Evolutionary conservation across 805 yeast genomes (phyloP), one percentile per base, ranked within the genome.

Genomic region (Candida glaebosa): DNA sequence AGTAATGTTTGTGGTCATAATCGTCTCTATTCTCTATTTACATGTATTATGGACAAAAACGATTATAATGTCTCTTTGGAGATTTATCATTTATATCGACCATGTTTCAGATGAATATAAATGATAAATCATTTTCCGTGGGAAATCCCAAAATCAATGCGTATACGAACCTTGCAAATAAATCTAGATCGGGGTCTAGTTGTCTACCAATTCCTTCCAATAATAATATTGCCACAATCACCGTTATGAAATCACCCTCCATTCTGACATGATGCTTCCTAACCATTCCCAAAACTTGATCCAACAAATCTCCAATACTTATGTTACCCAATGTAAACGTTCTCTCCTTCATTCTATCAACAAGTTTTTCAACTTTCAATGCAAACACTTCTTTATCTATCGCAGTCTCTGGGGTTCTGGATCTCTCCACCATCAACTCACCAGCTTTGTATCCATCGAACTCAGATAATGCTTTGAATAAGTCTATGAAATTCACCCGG

Each of bases 171-270:
- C 95, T 86, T 76, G 95, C 95, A 75, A 93, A 91, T 38, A 93
- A 75, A 65, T 93, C 99, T 54, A 93, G 71, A 33, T 88, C 81
- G 2, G 98, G 97, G 61, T 93, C 96, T 41, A 93, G 71, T 61
- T 85, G 96, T 57, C 98, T 75, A 16, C 99, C 98, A 40, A 93
- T 85, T 8, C 99, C 99, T 62, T 93, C 99, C 43, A 93, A 67
- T 41, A 93, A 69, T 41, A 93, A 65, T 18, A 93, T 89, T 1
- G 98, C 96, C 24, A 93, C 88, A n/a, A 93, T 84, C 18, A 93
- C 96, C 22, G 96, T 88, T 33, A 93, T 82, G 57, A 93, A 93
- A 61, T 93, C 99, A 5, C 96, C 95, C 57, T 93, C 99, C 96
- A 93, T 86, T 56, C 96, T 75, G 17, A 93, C 99, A 61, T 93